Percentiles rank a stretch among this genome's conserved stretches.
phyloP scores from a whole-genome alignment of 75 land plant genomes.

The Pinus taeda region DNA sequence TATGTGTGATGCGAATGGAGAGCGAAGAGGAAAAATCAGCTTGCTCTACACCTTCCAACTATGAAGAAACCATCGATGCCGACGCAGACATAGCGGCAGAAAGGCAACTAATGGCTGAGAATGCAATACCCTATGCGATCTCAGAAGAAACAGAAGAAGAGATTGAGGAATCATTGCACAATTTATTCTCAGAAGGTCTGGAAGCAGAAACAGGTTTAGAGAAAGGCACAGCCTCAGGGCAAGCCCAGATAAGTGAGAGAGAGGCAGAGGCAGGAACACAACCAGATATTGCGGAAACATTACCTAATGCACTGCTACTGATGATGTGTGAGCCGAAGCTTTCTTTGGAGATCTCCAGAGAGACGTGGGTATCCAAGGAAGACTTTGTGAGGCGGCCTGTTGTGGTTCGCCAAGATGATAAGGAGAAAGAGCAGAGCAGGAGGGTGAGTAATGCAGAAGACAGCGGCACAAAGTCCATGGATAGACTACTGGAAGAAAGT shows the following conservation, averaged over 20 bases:
- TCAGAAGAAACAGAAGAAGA: slow-evolving; percentile 21
- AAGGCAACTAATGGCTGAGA: slow-evolving; percentile 11
- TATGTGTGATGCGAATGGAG: not conserved
- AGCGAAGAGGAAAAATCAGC: not conserved
- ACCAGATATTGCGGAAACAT: not conserved
- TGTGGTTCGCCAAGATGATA: slow-evolving; percentile 14
- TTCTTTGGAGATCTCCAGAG: slow-evolving; percentile 74
- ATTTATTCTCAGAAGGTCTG: not conserved
- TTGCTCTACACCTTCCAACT: not conserved
- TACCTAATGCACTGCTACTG: slow-evolving; percentile 37
- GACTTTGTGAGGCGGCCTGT: slow-evolving; percentile 42
- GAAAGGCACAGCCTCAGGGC: not conserved
- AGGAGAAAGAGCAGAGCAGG: slow-evolving; percentile 1
- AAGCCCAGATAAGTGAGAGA: not conserved
- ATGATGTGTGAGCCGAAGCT: slow-evolving; percentile 77
- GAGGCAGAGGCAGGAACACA: slow-evolving; percentile 1
- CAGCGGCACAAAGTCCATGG: not conserved
- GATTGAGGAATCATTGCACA: not conserved
- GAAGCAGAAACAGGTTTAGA: not conserved
- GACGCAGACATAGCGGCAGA: not conserved
- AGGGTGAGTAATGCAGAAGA: slow-evolving; percentile 3
- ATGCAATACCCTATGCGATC: not conserved
- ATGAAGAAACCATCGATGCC: not conserved
- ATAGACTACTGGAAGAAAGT: not conserved
- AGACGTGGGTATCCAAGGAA: slow-evolving; percentile 63